Evolutionary conservation across 2,329 filamentous ascomycete genomes (phyloP), one percentile per base, ranked within the genome.

Genomic region (Botryotinia calthae): DNA sequence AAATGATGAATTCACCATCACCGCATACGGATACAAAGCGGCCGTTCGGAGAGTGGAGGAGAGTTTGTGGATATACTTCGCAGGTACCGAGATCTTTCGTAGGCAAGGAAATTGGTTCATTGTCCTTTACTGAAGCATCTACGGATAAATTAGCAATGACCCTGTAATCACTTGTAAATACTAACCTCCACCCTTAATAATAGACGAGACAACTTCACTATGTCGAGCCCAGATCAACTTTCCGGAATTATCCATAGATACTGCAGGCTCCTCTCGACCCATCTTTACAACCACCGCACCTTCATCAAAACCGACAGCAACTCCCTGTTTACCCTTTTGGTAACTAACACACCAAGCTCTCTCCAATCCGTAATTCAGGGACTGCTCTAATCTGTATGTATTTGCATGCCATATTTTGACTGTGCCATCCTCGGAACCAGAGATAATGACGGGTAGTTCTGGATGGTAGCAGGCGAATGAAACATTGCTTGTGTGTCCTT

Each of bases 331-430:
- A 76, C 95, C 95, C 81, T 94, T 92, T 82, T 99, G 96, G 81
- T 97, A 98, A 40, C 94, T 91, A 63, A 98, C 94, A 88, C 96
- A 98, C 96, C 96, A 99, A 72, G 95, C 96, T 80, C 96, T 89
- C 83, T 99, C 96, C 66, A 99, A 85, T 44, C 95, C 96, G 82
- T 99, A 99, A 84, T 94, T 98, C 75, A 99, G 86, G 0, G 95
- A 97, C 81, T 98, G 96, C 83, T 98, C 96, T 74, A 98, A 88
- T 77, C 96, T 89, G 83, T 98, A 98, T 70, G 96, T 99, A 81
- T 97, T 98, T 76, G 95, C 95, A 82, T 99, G 95, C 96, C 96
- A 99, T 82, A 99, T 95, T 83, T 97, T 97, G 81, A 99, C 91
- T 0, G 95, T 97, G 76, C 95, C 95, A 82, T 99, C 96, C 83